Base-by-base conservation (phyloP, 768 basidiomycete species). In the Trametes punicea region DNA sequence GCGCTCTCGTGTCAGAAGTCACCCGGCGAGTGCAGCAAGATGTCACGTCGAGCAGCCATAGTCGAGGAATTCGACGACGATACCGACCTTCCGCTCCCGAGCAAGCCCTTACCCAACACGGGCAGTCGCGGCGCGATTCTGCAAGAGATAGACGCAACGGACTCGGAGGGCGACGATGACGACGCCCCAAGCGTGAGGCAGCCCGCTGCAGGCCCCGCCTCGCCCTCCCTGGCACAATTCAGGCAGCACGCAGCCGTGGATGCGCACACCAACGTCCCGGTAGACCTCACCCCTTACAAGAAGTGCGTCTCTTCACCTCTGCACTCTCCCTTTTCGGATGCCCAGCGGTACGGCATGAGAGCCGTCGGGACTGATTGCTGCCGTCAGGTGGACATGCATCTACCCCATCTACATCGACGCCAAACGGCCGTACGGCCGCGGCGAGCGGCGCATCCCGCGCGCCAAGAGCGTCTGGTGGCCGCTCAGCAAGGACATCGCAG, bases 401-500 rank as follows among this genome's bases (percentile, higher is more conserved):
- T 99, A 98, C 70, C 96, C 96, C 5, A 89, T 98, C 66, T 98
- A 98, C 72, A 82, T 98, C 54, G 96, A 98, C 71, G 94, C 95
- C 31, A 97, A 98, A 69, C 87, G 87, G 2, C 85, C 94, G 0
- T 90, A 91, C 70, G 84, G 84, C 3, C 86, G 81, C 5, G 93
- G 93, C 18, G 83, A 88, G 62, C 84, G 96, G 36, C 81, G 96
- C 46, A 83, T 98, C 53, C 75, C 85, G 26, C 80, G 93, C 25
- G 77, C 79, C 51, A 87, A 89, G 71, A 81, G 87, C 55, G 70
- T 98, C 26, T 94, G 94, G 93, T 98, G 93, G 92, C 96, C 96
- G 0, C 79, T 95, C 45, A 93, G 90, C 72, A 88, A 90, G 64
- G 93, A 93, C 64, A 96, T 99, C 50, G 88, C 90, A 2, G 87